Percentiles rank a stretch among this genome's conserved stretches.
These are phyloP conservation scores for Ascobolus immersus DNA, from an alignment of 495 filamentous ascomycete genomes.

Conservation along the genomic window DNA sequence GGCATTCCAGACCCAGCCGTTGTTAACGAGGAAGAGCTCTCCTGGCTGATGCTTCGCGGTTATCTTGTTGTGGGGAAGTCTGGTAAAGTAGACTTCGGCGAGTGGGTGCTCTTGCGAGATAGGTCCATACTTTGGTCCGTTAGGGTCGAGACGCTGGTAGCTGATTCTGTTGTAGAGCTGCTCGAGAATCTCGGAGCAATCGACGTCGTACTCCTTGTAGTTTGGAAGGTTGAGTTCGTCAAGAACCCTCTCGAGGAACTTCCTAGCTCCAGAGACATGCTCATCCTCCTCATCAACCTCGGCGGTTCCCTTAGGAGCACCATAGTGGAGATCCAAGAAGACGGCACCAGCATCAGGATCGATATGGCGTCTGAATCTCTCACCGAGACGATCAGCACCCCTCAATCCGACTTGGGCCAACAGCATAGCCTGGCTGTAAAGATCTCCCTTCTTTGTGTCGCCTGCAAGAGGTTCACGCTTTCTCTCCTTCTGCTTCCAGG, in stretches of 20 bases:
- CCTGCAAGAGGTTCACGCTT: constrained; percentile 5
- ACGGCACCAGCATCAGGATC: constrained; percentile 43
- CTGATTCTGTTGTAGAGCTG: constrained; percentile 86
- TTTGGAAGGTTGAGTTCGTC: constrained; percentile 68
- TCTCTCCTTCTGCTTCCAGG: constrained; percentile 37
- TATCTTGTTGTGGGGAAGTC: constrained; percentile 52
- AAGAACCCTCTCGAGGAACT: constrained; percentile 33
- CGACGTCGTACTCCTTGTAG: constrained; percentile 72
- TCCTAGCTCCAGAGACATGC: too few relatives aligned
- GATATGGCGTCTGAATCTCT: constrained; percentile 43
- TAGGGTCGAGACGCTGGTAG: constrained; percentile 68
- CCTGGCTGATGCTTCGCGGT: constrained; percentile 54
- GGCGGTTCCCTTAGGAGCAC: constrained; percentile 30
- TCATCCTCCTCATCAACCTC: constrained; percentile 20
- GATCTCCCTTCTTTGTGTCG: constrained; percentile 23
- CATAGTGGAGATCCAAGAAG: constrained; percentile 41
- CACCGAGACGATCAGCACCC: constrained; percentile 45
- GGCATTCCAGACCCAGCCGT: constrained; percentile 97
- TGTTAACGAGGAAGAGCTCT: constrained; percentile 68
- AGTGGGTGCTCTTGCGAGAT: constrained; percentile 53
- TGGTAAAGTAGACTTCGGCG: constrained; percentile 91
- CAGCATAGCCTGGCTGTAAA: constrained; percentile 32
- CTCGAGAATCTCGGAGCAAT: constrained; percentile 57
- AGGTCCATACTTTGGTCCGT: constrained; percentile 68
- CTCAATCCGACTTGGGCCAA: constrained; percentile 32